These are phyloP conservation scores for Nigrospora sphaerica DNA, from an alignment of 2,329 filamentous ascomycete genomes.

Conservation along the genomic window DNA sequence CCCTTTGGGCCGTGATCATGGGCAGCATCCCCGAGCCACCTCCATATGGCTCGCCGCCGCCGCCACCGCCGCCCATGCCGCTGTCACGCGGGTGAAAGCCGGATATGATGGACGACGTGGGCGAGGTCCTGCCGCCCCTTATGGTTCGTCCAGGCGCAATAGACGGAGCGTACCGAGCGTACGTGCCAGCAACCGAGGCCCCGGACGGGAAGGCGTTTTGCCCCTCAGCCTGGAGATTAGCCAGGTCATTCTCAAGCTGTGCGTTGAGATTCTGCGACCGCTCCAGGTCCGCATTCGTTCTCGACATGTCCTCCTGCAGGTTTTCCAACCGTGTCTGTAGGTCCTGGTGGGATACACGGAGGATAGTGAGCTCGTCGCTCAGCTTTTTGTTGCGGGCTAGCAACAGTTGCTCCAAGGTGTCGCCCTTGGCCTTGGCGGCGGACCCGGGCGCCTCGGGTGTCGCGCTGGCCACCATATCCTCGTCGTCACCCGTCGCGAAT, in stretches of 20 bases:
- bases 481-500: slow-evolving; percentile 84
- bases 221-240: slow-evolving; percentile 78
- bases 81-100: slow-evolving; percentile 72
- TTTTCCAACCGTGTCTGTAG: slow-evolving; percentile 72
- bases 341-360: slow-evolving; percentile 91
- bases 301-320: slow-evolving; percentile 76
- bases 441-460: slow-evolving; percentile 33
- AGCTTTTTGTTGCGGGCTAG: slow-evolving; percentile 95
- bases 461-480: slow-evolving; percentile 45
- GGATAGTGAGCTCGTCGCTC: slow-evolving; percentile 83
- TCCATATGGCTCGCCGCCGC: slow-evolving; percentile 55
- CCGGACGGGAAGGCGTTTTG: slow-evolving; percentile 80
- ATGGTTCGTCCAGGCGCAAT: slow-evolving; percentile 46
- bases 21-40: slow-evolving; percentile 84
- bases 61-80: background rate
- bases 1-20: slow-evolving; percentile 96
- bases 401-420: slow-evolving; percentile 84
- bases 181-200: slow-evolving; percentile 88
- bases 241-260: slow-evolving; percentile 86
- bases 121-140: slow-evolving; percentile 64
- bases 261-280: slow-evolving; percentile 77
- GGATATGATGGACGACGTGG: slow-evolving; percentile 96
- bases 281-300: slow-evolving; percentile 79
- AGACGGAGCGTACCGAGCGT: slow-evolving; percentile 69
- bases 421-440: slow-evolving; percentile 54